A percentile compares a stretch with the other conserved stretches of the same genome.
These are phyloP conservation scores for Gossypium stocksii DNA, from an alignment of 345 rosid genomes.

Conservation along the genomic window DNA sequence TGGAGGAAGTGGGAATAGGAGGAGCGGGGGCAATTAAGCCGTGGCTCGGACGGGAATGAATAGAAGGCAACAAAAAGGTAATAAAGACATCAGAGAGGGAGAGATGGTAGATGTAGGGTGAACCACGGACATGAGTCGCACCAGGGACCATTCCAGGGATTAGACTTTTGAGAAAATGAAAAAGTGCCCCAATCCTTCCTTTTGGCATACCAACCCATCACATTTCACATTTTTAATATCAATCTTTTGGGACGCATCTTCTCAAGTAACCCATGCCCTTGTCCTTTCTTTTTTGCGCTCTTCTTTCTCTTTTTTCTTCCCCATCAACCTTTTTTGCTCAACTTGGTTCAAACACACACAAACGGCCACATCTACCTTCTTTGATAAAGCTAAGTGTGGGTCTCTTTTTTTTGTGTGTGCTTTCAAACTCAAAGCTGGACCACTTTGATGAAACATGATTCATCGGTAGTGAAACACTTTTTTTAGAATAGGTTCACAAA, in stretches of 20 bases:
- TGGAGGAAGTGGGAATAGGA: conserved; percentile 23
- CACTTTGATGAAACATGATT: background rate
- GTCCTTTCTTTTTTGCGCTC: background rate
- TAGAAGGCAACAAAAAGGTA: conserved; percentile 27
- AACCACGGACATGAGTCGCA: conserved; percentile 54
- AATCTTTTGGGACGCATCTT: conserved; percentile 17
- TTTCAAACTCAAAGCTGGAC: background rate
- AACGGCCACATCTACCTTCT: background rate
- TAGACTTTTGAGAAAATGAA: conserved; percentile 18
- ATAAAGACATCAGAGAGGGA: conserved; percentile 14
- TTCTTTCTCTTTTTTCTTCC: background rate
- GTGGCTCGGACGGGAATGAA: conserved; percentile 22
- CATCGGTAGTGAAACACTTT: background rate
- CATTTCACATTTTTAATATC: conserved; percentile 1
- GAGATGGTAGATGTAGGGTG: conserved; percentile 47
- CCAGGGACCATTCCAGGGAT: conserved; percentile 1
- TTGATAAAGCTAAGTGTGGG: background rate
- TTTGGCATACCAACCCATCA: conserved; percentile 12
- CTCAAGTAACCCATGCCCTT: background rate
- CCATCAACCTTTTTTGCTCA: background rate
- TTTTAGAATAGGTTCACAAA: background rate
- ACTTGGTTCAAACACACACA: background rate
- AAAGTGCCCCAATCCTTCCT: background rate
- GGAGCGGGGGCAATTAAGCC: conserved; percentile 5
- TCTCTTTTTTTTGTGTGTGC: too few relatives aligned